phyloP scores from a whole-genome alignment of 164 flowering plant species.

The Santalum album region DNA sequence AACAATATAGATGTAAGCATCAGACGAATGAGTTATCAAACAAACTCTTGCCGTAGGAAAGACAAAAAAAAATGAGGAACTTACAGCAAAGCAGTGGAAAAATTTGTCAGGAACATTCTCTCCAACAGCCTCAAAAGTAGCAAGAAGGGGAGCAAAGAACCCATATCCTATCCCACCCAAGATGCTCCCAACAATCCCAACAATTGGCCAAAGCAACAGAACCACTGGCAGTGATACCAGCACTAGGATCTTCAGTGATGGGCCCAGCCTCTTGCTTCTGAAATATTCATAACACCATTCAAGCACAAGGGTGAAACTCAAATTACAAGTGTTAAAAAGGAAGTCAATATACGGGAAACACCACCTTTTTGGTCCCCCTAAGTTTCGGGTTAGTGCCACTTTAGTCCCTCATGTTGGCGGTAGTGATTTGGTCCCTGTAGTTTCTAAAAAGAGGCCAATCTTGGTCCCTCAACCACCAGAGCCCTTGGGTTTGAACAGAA shows the following conservation, averaged over 20 bases:
- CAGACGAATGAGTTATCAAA: too few relatives aligned
- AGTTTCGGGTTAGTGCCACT: too few relatives aligned
- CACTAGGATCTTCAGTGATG: conserved; percentile 44
- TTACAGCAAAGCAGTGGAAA: conserved; percentile 56
- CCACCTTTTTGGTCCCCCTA: too few relatives aligned
- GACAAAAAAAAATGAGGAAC: conserved; percentile 15
- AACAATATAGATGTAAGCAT: neutral
- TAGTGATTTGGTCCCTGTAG: too few relatives aligned
- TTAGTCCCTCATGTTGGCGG: too few relatives aligned
- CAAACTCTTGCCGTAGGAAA: too few relatives aligned
- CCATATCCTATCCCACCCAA: conserved; percentile 82
- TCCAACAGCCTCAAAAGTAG: conserved; percentile 86
- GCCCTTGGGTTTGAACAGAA: too few relatives aligned
- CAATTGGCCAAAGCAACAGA: conserved; percentile 63
- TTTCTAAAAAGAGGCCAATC: too few relatives aligned
- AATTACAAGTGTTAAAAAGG: neutral
- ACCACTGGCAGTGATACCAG: conserved; percentile 53
- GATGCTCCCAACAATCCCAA: conserved; percentile 63
- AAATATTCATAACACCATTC: conserved; percentile 4
- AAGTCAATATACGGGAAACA: too few relatives aligned
- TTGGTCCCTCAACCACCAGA: too few relatives aligned
- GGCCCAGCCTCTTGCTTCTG: conserved; percentile 76
- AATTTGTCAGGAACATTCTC: conserved; percentile 36
- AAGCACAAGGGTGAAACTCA: neutral
- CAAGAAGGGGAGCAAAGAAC: conserved; percentile 58